phyloP scores from a whole-genome alignment of 805 yeast genomes.

The Metschnikowia cerradonensis region DNA sequence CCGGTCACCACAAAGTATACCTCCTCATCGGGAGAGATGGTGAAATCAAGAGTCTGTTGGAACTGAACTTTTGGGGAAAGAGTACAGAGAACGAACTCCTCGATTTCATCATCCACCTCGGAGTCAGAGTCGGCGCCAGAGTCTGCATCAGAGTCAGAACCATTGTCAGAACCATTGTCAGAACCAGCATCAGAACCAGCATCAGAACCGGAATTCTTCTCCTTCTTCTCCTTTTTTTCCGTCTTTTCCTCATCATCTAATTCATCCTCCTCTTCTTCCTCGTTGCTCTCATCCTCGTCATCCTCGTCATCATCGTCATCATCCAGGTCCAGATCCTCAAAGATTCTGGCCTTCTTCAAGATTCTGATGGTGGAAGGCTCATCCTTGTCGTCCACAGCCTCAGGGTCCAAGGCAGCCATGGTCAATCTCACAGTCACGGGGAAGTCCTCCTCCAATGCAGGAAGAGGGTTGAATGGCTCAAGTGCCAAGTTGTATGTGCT shows the following conservation, averaged over 20 bases:
- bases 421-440: slow-evolving; percentile 90
- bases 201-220: slow-evolving; percentile 40
- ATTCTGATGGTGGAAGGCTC: slow-evolving; percentile 88
- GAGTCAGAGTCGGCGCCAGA: slow-evolving; percentile 15
- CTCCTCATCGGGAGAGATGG: slow-evolving; percentile 90
- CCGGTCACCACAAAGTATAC: slow-evolving; percentile 94
- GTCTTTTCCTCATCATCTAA: slow-evolving; percentile 35
- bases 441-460: slow-evolving; percentile 79
- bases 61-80: slow-evolving; percentile 77
- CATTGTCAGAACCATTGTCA: slow-evolving; percentile 46
- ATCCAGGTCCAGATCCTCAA: slow-evolving; percentile 37
- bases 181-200: slow-evolving; percentile 49
- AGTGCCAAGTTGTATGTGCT: slow-evolving; percentile 83
- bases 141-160: slow-evolving; percentile 45
- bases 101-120: slow-evolving; percentile 59
- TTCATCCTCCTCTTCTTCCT: slow-evolving; percentile 43
- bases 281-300: too few relatives aligned
- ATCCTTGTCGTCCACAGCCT: slow-evolving; percentile 71
- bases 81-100: slow-evolving; percentile 84
- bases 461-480: slow-evolving; percentile 81
- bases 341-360: slow-evolving; percentile 59
- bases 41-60: slow-evolving; percentile 89
- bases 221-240: slow-evolving; percentile 11
- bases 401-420: slow-evolving; percentile 93
- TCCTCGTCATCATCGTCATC: too few relatives aligned